Percentiles rank a stretch among this genome's conserved stretches.
These are phyloP conservation scores for Saccharomyces hybrid DNA, from an alignment of 1,139 yeast species.

Conservation along the genomic window DNA sequence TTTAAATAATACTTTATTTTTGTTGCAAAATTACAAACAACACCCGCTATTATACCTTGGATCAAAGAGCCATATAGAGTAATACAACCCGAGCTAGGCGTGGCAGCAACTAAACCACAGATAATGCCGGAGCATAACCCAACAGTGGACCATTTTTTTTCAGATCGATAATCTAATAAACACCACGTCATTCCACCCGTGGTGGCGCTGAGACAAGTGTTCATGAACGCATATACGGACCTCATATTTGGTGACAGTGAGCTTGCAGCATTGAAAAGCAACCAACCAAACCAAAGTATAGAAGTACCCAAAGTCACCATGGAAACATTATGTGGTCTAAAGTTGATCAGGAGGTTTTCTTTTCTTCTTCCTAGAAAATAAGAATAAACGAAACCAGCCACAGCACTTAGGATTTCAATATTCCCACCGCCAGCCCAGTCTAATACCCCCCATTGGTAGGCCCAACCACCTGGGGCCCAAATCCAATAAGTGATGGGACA, in stretches of 20 bases:
- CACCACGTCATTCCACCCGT: slow-evolving; percentile 94
- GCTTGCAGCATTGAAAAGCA: slow-evolving; percentile 82
- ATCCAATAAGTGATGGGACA: slow-evolving; percentile 93
- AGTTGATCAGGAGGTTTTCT: slow-evolving; percentile 77
- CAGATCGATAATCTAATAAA: slow-evolving; percentile 76
- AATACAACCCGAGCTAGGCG: slow-evolving; percentile 87
- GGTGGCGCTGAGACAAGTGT: slow-evolving; percentile 82
- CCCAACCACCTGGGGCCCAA: slow-evolving; percentile 94
- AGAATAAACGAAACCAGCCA: slow-evolving; percentile 81
- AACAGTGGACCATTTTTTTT: slow-evolving; percentile 88
- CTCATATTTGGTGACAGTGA: slow-evolving; percentile 50
- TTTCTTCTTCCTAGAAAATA: slow-evolving; percentile 77
- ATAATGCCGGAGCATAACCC: slow-evolving; percentile 93
- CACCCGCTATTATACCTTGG: slow-evolving; percentile 73
- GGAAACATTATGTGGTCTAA: slow-evolving; percentile 90
- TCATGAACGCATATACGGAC: slow-evolving; percentile 67
- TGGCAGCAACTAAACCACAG: slow-evolving; percentile 93
- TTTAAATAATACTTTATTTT: slow-evolving; percentile 71
- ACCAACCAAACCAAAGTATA: slow-evolving; percentile 77
- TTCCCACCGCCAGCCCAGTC: slow-evolving; percentile 99
- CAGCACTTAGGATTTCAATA: slow-evolving; percentile 86
- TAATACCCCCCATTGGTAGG: slow-evolving; percentile 78
- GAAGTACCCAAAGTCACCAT: slow-evolving; percentile 77
- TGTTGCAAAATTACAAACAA: slow-evolving; percentile 84
- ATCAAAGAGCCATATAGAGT: slow-evolving; percentile 89